Conservation (phyloP, 352 stramenopile species). For the Pythium dissotocum region DNA sequence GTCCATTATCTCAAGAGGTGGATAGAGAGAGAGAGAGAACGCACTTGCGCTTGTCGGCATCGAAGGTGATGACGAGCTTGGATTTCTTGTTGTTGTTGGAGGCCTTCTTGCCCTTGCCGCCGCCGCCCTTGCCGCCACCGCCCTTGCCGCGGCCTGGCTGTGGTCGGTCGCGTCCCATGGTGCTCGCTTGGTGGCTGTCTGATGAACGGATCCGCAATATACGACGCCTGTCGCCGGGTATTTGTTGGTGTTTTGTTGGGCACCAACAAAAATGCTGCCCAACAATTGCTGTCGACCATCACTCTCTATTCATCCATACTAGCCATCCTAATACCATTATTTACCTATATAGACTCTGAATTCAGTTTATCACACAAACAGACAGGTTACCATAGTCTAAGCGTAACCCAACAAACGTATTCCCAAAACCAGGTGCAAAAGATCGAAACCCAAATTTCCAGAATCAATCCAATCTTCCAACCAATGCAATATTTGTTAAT, state of each 20-base stretch:
- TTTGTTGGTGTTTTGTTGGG: constrained; percentile 1
- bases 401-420: too few relatives aligned
- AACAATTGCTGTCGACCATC: neutral
- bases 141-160: constrained; percentile 23
- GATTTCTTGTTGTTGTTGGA: constrained; percentile 82
- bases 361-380: neutral
- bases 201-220: too few relatives aligned
- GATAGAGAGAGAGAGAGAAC: constrained; percentile 11
- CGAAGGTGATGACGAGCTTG: constrained; percentile 87
- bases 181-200: neutral
- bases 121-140: constrained; percentile 21
- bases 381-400: neutral
- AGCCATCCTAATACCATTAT: neutral
- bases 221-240: neutral
- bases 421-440: neutral
- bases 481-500: constrained; percentile 1
- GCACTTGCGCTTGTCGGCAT: constrained; percentile 85
- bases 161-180: constrained; percentile 28
- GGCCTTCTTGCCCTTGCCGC: constrained; percentile 37
- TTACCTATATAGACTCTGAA: neutral
- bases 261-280: constrained; percentile 16
- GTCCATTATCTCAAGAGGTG: neutral
- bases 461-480: neutral
- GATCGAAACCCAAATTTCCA: neutral
- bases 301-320: neutral